Evolutionary conservation across 75 land plant genomes (phyloP).

Genomic region (Pinus albicaulis): DNA sequence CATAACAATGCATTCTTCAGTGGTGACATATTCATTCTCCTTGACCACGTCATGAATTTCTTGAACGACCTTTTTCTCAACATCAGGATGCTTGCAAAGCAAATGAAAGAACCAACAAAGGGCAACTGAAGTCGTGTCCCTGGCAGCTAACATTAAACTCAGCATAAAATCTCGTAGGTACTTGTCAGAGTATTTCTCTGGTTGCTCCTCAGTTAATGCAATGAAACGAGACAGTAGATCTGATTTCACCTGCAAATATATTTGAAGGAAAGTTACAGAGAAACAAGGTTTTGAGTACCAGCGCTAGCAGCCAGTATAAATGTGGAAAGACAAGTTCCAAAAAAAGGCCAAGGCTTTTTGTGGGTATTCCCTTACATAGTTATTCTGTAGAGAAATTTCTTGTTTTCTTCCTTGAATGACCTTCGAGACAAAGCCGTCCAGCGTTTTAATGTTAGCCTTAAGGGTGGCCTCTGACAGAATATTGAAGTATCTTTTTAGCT

Average conservation of each 20-base stretch:
- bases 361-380: constrained; percentile 6
- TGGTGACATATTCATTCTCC: not conserved
- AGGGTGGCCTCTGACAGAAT: constrained; percentile 53
- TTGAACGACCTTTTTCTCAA: constrained; percentile 33
- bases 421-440: constrained; percentile 50
- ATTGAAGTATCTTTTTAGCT: constrained; percentile 43
- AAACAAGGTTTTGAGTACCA: not conserved
- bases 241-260: constrained; percentile 21
- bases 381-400: constrained; percentile 9
- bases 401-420: constrained; percentile 30
- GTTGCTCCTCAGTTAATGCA: constrained; percentile 29
- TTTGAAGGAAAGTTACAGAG: not conserved
- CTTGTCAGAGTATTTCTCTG: constrained; percentile 20
- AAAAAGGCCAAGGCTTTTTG: not conserved
- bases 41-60: constrained; percentile 18
- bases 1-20: not conserved
- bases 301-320: not conserved
- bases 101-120: constrained; percentile 80
- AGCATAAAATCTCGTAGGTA: constrained; percentile 64
- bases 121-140: constrained; percentile 74
- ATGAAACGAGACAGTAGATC: constrained; percentile 75
- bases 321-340: not conserved
- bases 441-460: constrained; percentile 23
- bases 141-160: constrained; percentile 71
- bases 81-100: constrained; percentile 60